These are phyloP conservation scores for Penicillium egyptiacum DNA, from an alignment of 495 filamentous ascomycete genomes.

Conservation along the genomic window DNA sequence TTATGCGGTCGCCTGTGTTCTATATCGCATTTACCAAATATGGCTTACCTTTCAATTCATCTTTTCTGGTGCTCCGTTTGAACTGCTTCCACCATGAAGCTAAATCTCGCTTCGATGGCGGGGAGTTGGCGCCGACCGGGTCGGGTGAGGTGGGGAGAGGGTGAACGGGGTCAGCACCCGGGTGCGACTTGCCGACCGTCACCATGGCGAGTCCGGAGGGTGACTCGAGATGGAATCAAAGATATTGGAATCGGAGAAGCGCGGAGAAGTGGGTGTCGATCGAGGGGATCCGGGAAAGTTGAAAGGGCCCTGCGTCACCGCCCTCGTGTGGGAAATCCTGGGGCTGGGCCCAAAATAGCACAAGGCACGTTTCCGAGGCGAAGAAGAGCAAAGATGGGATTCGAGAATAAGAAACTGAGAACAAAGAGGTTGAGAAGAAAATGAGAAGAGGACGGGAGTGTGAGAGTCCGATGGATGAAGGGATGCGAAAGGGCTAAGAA, in stretches of 20 bases:
- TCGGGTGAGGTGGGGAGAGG: conserved; percentile 35
- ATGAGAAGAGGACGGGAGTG: not conserved
- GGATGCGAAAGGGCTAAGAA: conserved; percentile 11
- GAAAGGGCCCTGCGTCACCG: conserved; percentile 36
- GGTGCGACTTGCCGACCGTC: conserved; percentile 44
- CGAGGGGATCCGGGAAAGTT: conserved; percentile 18
- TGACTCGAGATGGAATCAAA: conserved; percentile 14
- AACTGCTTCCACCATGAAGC: conserved; percentile 93
- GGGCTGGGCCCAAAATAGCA: conserved; percentile 45
- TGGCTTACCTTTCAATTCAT: conserved; percentile 72
- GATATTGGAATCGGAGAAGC: conserved; percentile 2
- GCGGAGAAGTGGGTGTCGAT: conserved; percentile 10
- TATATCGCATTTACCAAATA: not conserved
- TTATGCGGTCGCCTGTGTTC: conserved; percentile 3
- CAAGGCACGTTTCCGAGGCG: conserved; percentile 6
- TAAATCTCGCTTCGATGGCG: conserved; percentile 75
- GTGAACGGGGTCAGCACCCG: conserved; percentile 38
- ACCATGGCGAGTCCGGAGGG: conserved; percentile 35
- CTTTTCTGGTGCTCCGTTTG: conserved; percentile 69
- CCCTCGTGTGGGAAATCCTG: conserved; percentile 40
- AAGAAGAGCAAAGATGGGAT: conserved; percentile 2
- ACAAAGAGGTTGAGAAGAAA: conserved; percentile 4
- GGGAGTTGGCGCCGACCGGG: conserved; percentile 47
- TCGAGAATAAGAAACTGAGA: conserved; percentile 1
- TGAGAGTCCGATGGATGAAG: conserved; percentile 5